Percentiles rank a stretch among this genome's conserved stretches.
phyloP scores from a whole-genome alignment of 2,329 filamentous ascomycete species.

The Alternaria postmessia region DNA sequence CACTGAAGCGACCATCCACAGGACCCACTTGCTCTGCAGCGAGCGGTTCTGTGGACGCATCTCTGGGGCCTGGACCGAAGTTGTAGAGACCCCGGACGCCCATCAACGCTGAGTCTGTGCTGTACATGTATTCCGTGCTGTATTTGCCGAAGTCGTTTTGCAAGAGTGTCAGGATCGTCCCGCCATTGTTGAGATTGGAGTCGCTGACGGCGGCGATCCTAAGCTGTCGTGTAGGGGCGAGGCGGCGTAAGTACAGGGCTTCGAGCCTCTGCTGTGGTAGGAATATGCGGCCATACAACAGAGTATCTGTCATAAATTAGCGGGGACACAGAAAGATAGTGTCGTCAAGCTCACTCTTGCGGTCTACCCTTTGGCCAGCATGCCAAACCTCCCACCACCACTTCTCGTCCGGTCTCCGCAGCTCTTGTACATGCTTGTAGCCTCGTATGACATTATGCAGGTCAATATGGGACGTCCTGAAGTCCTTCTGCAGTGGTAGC shows the following conservation, averaged over 20 bases:
- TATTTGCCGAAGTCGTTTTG: conserved; percentile 89
- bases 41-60: conserved; percentile 33
- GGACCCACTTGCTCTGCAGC: conserved; percentile 55
- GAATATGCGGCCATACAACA: conserved; percentile 81
- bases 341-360: conserved; percentile 51
- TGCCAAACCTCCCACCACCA: conserved; percentile 65
- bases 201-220: conserved; percentile 82
- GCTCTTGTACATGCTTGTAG: conserved; percentile 78
- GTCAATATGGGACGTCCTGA: conserved; percentile 76
- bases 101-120: conserved; percentile 88
- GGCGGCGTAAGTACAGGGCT: conserved; percentile 80
- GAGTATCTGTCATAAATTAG: conserved; percentile 57
- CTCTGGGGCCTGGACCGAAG: conserved; percentile 76
- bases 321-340: conserved; percentile 12
- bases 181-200: conserved; percentile 74
- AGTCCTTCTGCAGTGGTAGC: conserved; percentile 72
- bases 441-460: conserved; percentile 80
- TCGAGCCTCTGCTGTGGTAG: conserved; percentile 86
- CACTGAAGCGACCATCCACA: conserved; percentile 83
- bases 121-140: conserved; percentile 87
- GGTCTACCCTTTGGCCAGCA: conserved; percentile 58
- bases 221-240: conserved; percentile 80
- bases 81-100: conserved; percentile 93
- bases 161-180: conserved; percentile 74
- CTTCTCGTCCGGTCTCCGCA: conserved; percentile 61